phyloP scores from a whole-genome alignment of 2,329 filamentous ascomycete genomes.

The Pseudogymnoascus sp. region DNA sequence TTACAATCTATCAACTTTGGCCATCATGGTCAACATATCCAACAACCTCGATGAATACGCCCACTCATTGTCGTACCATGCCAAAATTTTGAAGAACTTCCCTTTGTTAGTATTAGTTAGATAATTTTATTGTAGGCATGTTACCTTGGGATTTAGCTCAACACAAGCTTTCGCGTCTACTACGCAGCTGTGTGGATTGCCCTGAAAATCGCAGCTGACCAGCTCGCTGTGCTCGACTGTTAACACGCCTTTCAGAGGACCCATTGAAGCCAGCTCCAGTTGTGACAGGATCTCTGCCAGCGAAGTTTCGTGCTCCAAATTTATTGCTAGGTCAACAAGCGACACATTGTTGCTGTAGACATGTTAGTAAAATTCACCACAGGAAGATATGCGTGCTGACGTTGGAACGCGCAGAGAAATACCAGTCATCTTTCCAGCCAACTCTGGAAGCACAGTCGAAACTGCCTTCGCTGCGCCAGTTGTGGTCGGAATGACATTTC shows the following conservation, averaged over 20 bases:
- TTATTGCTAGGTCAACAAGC: slow-evolving; percentile 13
- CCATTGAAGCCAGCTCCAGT: slow-evolving; percentile 4
- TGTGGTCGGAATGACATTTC: slow-evolving; percentile 15
- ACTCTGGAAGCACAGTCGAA: slow-evolving; percentile 11
- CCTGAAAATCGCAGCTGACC: slow-evolving; percentile 15
- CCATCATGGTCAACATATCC: slow-evolving; percentile 16
- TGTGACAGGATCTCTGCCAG: slow-evolving; percentile 9
- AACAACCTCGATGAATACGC: slow-evolving; percentile 13
- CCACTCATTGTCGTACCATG: slow-evolving; percentile 17
- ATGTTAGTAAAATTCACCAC: not conserved
- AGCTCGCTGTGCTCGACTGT: slow-evolving; percentile 11
- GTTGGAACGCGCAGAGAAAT: slow-evolving; percentile 15
- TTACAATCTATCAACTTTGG: slow-evolving; percentile 13
- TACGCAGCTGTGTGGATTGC: slow-evolving; percentile 11
- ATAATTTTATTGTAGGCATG: not conserved
- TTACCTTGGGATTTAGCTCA: slow-evolving; percentile 11
- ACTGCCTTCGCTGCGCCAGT: slow-evolving; percentile 15
- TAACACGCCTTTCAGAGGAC: slow-evolving; percentile 10
- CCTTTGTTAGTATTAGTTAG: not conserved
- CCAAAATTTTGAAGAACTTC: slow-evolving; percentile 15
- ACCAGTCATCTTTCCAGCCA: slow-evolving; percentile 13
- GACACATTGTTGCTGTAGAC: slow-evolving; percentile 12
- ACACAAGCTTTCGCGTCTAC: slow-evolving; percentile 13
- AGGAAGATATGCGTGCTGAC: not conserved
- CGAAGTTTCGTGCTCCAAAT: slow-evolving; percentile 8